Base-by-base conservation (phyloP, 768 basidiomycete genomes). In the Lentinula raphanica region DNA sequence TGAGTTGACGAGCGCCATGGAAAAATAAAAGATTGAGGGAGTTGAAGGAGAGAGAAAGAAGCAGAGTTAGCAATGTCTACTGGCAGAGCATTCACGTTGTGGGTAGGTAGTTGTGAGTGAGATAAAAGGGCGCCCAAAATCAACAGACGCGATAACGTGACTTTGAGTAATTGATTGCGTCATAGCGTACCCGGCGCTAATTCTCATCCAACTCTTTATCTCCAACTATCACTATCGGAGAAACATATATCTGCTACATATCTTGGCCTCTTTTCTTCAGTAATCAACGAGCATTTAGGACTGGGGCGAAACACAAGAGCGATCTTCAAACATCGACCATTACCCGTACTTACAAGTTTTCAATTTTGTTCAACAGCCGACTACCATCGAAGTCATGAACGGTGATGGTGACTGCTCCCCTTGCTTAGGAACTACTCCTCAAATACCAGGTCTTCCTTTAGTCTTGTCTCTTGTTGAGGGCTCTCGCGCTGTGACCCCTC, bases 1-100 rank as follows among this genome's bases (percentile, higher is more conserved):
- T 35, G 89, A 88, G 25, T 77, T 74, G 66, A 74, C 85, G 54
- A 88, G 73, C 49, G 86, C 82, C 88, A 90, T 90, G 25, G 15
- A 17, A 4, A 21, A 27, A 9, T 29, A 25, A 28, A 7, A 21
- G 28, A 9, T 29, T n/a, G 19, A 7, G 28, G 19, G 15, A 40
- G 8, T 27, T 8, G 31, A n/a, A n/a, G 19, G 28, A 23, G 19
- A 12, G 15, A 51, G 23, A 29, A 9, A 1, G 1, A 27, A 40
- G 36, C 23, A 55, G 25, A 15, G 54, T 31, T 44, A 55, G 29
- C 13, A 57, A 46, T 32, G 40, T 27, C 6, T 56, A 38, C 17
- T 3, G 8, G 25, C 17, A 51, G 23, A 44, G 23, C 48, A 50
- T 53, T 28, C 49, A 51, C 49, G 56, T 49, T 28, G n/a, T n/a